Percentiles rank a stretch among this genome's conserved stretches.
Evolutionary conservation across 164 flowering plant species (phyloP).

Genomic region (Santalum album): DNA sequence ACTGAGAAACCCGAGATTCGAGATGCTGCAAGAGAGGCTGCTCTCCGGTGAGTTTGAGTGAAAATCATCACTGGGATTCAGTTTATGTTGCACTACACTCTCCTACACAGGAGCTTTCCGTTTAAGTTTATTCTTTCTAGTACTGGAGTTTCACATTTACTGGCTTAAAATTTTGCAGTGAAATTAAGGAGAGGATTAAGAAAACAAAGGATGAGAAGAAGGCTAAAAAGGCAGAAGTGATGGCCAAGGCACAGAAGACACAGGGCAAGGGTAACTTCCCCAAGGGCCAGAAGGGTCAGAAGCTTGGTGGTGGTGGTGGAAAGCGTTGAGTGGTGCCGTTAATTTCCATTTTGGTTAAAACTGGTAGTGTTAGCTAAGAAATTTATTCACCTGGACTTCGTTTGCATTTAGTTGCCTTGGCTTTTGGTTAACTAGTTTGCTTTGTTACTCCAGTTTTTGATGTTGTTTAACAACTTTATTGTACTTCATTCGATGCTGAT

Average conservation of each 20-base stretch:
- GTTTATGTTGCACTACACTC: too few species aligned
- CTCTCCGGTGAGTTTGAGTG: slow-evolving; percentile 33
- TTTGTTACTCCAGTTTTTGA: too few species aligned
- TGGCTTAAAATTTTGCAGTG: slow-evolving; percentile 16
- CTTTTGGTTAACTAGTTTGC: too few species aligned
- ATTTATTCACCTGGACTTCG: not conserved
- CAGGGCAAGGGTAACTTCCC: slow-evolving; percentile 22
- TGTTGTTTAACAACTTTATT: too few species aligned
- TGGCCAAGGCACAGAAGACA: slow-evolving; percentile 29
- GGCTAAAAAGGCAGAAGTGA: slow-evolving; percentile 52
- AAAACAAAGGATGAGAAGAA: slow-evolving; percentile 56
- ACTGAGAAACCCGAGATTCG: slow-evolving; percentile 50
- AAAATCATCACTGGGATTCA: not conserved
- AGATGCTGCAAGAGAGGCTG: slow-evolving; percentile 60
- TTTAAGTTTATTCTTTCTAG: not conserved
- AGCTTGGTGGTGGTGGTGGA: slow-evolving; percentile 51
- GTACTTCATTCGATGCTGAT: too few species aligned
- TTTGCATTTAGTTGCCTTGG: too few species aligned
- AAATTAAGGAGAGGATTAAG: slow-evolving; percentile 53
- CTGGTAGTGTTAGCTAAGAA: not conserved
- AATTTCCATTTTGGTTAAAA: not conserved
- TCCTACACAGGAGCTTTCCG: not conserved
- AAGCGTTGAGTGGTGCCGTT: slow-evolving; percentile 24
- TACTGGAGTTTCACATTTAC: not conserved
- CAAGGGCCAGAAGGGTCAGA: slow-evolving; percentile 43